Base-by-base conservation (phyloP, 2,329 filamentous ascomycete species). In the Paraphoma sp. region DNA sequence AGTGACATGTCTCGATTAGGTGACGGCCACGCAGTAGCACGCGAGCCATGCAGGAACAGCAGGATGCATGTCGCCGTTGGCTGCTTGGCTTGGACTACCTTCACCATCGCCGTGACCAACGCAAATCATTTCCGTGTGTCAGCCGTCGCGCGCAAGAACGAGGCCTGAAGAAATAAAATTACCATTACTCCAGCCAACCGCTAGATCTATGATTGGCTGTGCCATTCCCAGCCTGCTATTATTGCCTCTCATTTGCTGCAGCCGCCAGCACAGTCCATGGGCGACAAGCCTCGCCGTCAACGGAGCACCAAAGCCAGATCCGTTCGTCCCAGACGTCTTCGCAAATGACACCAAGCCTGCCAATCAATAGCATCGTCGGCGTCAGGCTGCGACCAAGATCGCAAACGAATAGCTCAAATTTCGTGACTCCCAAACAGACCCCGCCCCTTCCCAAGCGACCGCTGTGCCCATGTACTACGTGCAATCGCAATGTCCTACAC, bases 151-250 rank as follows among this genome's bases (percentile, higher is more conserved):
- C 33, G 54, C 48, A 44, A 23, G 46, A 58, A 36, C 51, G 51
- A 59, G 45, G 54, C 45, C 45, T 33, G 48, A 59, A 36, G 52
- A 54, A 65, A 56, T 61, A 58, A 65, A 61, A 70, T 70, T 70
- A 63, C 65, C 49, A 64, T 62, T 62, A 64, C 53, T 57, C 56
- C 57, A 45, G 59, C 60, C 65, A 63, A 55, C 60, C 54, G 44
- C 55, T 40, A 30, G 38, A 45, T 46, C 56, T 52, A 41, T 61
- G 56, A 69, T 70, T 70, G 63, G 68, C 57, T 60, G 57, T 53
- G 31, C 16, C 36, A 45, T 45, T 44, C 52, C 54, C 18, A 54
- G 47, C 54, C 55, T 46, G 47, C 51, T 48, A 56, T 18, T 56
- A 58, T 53, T 29, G 28, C 14, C 28, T 18, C 53, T 64, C 59